Evolutionary conservation across 495 filamentous ascomycete species (phyloP).

Genomic region (Neurospora sp.): DNA sequence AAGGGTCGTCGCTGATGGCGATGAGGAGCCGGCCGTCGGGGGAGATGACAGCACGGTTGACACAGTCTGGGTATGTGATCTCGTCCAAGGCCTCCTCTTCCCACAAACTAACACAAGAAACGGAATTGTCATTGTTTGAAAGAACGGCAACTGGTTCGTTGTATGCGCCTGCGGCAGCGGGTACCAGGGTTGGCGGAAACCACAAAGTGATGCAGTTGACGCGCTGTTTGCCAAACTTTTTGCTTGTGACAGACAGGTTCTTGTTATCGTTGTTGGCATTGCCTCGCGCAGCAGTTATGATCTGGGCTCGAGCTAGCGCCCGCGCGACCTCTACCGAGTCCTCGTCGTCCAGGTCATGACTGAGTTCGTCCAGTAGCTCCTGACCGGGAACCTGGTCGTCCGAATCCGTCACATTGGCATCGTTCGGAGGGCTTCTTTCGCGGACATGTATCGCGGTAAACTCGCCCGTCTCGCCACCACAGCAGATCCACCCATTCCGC

Average conservation of each 20-base stretch:
- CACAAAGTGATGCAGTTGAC: slow-evolving; percentile 49
- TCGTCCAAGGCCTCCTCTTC: slow-evolving; percentile 45
- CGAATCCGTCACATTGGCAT: slow-evolving; percentile 35
- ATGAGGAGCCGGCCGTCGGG: slow-evolving; percentile 74
- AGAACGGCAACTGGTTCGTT: slow-evolving; percentile 36
- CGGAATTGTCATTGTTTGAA: slow-evolving; percentile 79
- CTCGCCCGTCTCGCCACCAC: slow-evolving; percentile 76
- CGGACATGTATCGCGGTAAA: slow-evolving; percentile 67
- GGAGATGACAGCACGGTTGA: slow-evolving; percentile 88
- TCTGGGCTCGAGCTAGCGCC: slow-evolving; percentile 15
- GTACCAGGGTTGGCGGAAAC: slow-evolving; percentile 26
- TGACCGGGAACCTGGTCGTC: slow-evolving; percentile 49
- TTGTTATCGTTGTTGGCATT: slow-evolving; percentile 17
- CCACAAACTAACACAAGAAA: slow-evolving; percentile 63
- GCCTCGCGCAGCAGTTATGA: slow-evolving; percentile 1
- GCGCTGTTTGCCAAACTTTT: slow-evolving; percentile 35
- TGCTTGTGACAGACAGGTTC: slow-evolving; percentile 26
- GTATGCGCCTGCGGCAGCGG: slow-evolving; percentile 25
- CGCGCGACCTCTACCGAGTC: background rate
- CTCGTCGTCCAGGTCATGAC: slow-evolving; percentile 31
- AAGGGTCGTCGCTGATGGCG: slow-evolving; percentile 76
- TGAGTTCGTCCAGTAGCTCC: background rate
- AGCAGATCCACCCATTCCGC: slow-evolving; percentile 77
- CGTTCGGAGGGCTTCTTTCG: slow-evolving; percentile 19
- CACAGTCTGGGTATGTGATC: slow-evolving; percentile 62